A percentile compares a stretch with the other conserved stretches of the same genome.
phyloP scores from a whole-genome alignment of 73 alveolate species.

The Durusdinium trenchii region DNA sequence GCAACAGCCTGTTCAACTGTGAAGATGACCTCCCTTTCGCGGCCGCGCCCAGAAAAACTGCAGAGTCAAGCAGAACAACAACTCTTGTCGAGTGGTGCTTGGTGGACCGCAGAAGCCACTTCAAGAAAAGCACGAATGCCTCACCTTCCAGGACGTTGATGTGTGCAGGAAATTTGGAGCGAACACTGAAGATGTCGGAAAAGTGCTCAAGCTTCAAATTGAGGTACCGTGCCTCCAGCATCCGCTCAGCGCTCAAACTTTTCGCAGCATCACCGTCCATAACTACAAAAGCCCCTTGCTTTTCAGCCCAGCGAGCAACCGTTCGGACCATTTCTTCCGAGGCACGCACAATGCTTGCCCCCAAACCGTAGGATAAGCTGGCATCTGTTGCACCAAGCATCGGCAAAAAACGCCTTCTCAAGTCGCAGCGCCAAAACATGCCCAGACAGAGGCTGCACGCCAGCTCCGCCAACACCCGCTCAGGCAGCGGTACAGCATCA shows the following conservation, averaged over 20 bases:
- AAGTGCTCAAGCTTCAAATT: not conserved
- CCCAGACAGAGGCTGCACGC: constrained; percentile 42
- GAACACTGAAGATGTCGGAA: constrained; percentile 37
- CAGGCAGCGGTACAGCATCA: not conserved
- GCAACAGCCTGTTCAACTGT: constrained; percentile 22
- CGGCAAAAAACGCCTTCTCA: constrained; percentile 23
- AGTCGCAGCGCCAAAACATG: constrained; percentile 44
- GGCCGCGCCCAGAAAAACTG: constrained; percentile 40
- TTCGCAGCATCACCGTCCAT: constrained; percentile 44
- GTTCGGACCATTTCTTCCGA: not conserved
- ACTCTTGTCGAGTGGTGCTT: not conserved
- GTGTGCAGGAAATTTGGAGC: constrained; percentile 23
- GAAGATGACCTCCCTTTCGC: constrained; percentile 37
- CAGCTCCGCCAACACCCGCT: constrained; percentile 10
- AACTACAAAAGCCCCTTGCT: constrained; percentile 42
- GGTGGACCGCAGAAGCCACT: constrained; percentile 21
- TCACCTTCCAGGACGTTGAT: constrained; percentile 59
- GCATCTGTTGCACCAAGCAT: constrained; percentile 50
- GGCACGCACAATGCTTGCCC: not conserved
- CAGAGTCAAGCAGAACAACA: constrained; percentile 34
- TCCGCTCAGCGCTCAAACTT: not conserved
- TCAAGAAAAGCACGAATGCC: constrained; percentile 16
- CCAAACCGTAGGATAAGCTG: constrained; percentile 1
- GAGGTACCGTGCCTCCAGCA: not conserved
- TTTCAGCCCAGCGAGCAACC: constrained; percentile 43